Conservation (phyloP, 352 stramenopile genomes). For the Plasmopara halstedii region DNA sequence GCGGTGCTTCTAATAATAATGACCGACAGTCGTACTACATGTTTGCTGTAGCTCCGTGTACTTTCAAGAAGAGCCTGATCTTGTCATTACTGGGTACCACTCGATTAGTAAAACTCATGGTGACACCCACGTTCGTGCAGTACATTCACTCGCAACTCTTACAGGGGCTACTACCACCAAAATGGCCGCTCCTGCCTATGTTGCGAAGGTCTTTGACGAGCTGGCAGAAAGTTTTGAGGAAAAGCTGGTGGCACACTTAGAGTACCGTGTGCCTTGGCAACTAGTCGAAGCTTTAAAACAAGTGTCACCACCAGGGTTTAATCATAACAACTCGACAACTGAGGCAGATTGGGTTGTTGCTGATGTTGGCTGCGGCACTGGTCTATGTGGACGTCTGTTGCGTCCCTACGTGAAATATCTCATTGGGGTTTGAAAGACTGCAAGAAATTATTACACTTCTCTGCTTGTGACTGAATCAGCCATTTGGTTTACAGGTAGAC, state of each 20-base stretch:
- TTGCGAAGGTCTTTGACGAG: slow-evolving; percentile 72
- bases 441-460: not conserved
- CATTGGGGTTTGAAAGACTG: slow-evolving; percentile 30
- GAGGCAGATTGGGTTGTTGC: slow-evolving; percentile 30
- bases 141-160: slow-evolving; percentile 60
- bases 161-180: slow-evolving; percentile 36
- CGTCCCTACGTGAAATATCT: slow-evolving; percentile 48
- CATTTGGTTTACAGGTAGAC: slow-evolving; percentile 40
- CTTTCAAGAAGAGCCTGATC: slow-evolving; percentile 44
- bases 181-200: slow-evolving; percentile 53
- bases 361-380: slow-evolving; percentile 72
- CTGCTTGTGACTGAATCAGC: not conserved
- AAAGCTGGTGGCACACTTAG: slow-evolving; percentile 67
- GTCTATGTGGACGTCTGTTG: slow-evolving; percentile 62
- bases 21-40: no score
- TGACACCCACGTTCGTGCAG: slow-evolving; percentile 41
- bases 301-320: slow-evolving; percentile 25
- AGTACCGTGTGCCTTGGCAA: slow-evolving; percentile 76
- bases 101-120: slow-evolving; percentile 26
- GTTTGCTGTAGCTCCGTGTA: slow-evolving; percentile 46
- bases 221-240: slow-evolving; percentile 75
- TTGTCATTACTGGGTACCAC: slow-evolving; percentile 43
- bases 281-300: slow-evolving; percentile 57
- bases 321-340: not conserved
- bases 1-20: no score